Evolutionary conservation across 2,329 filamentous ascomycete species (phyloP), one percentile per base, ranked within the genome.

Genomic region (Claviceps citrina): DNA sequence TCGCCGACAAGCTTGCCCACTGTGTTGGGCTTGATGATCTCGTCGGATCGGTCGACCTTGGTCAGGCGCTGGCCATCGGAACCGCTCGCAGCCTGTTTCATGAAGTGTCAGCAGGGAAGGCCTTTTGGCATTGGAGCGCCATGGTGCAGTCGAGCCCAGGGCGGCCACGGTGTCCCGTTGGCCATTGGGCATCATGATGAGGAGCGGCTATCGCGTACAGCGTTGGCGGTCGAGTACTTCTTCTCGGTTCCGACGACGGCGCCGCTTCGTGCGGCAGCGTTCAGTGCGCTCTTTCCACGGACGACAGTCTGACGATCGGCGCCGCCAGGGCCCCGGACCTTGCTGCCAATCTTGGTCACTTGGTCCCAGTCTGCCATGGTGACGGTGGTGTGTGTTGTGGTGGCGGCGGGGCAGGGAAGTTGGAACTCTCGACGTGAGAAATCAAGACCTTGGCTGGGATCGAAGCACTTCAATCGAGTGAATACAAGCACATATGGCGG

Each of bases 1-100:
- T 84, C 76, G 54, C 83, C 85, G 48, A 96, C 84, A 42, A 74
- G 70, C 55, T 73, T 71, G 58, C 86, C 85, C 43, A 95, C 71
- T 35, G 85, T 93, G 68, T 93, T 93, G 57, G 86, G 87, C 70
- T 94, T 94, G 65, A 96, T 81, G 66, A 95, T 94, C 60, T 95
- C 91, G 70, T 96, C 87, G 59, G 78, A 80, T 51, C 89, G 87
- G 71, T 96, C 91, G 62, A 98, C 87, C 71, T 96, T 95, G 51
- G 91, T 96, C 49, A 96, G 73, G 59, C 84, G 87, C 67, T 98
- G 91, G 52, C 91, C 91, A 66, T 96, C 89, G 49, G 52, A 51
- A 39, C 50, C 46, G 19, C 47, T 43, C 15, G 50, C 47, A 15
- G 45, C 24, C 60, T 62, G 28, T 38, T 22, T 12, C 20, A 18